Percentiles rank a stretch among this genome's conserved stretches.
Conservation (phyloP, 2,329 filamentous ascomycete species). For the Talaromyces sp. region DNA sequence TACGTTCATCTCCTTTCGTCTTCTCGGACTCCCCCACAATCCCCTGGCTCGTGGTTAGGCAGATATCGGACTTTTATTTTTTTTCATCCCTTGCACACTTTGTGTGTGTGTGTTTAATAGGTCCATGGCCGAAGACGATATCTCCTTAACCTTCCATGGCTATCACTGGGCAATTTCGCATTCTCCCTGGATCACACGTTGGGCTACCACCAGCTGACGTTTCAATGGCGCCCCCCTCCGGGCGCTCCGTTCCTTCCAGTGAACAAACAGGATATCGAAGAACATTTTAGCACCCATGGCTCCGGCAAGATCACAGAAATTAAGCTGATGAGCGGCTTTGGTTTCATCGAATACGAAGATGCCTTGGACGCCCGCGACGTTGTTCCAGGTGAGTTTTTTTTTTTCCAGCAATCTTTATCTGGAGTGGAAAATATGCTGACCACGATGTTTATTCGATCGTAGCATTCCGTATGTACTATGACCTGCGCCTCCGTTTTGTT, state of each 20-base stretch:
- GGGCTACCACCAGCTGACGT: slow-evolving; percentile 25
- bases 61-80: neutral
- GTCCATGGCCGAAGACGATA: slow-evolving; percentile 10
- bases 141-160: slow-evolving; percentile 10
- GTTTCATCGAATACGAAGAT: slow-evolving; percentile 99
- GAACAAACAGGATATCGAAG: slow-evolving; percentile 94
- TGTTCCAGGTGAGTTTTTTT: slow-evolving; percentile 71
- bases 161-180: slow-evolving; percentile 16
- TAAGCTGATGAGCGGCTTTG: slow-evolving; percentile 99
- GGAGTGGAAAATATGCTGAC: slow-evolving; percentile 14
- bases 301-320: slow-evolving; percentile 97
- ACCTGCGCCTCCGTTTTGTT: neutral
- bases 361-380: slow-evolving; percentile 97
- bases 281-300: slow-evolving; percentile 91
- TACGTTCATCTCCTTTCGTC: slow-evolving; percentile 10
- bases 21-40: slow-evolving; percentile 12
- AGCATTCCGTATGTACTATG: slow-evolving; percentile 51
- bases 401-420: slow-evolving; percentile 3
- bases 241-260: slow-evolving; percentile 52
- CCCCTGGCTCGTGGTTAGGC: neutral
- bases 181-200: slow-evolving; percentile 20
- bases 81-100: neutral
- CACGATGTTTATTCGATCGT: slow-evolving; percentile 2
- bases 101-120: neutral
- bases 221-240: slow-evolving; percentile 20